Percentiles rank a stretch among this genome's conserved stretches.
phyloP scores from a whole-genome alignment of 2,329 filamentous ascomycete species.

The Phaeosphaeriaceae sp. region DNA sequence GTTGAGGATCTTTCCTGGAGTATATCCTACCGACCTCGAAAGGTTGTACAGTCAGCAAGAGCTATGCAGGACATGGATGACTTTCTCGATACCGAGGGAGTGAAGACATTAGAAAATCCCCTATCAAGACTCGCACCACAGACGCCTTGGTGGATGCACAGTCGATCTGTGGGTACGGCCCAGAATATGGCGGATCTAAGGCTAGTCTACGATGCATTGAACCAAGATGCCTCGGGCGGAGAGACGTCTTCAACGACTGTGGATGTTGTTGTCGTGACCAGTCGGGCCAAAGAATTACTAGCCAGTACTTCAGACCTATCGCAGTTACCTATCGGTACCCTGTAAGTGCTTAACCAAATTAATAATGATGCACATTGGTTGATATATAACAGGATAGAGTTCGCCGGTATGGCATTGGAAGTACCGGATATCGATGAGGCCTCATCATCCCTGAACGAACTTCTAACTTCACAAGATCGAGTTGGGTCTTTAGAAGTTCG shows the following conservation, averaged over 20 bases:
- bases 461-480: conserved; percentile 13
- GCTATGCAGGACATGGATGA: conserved; percentile 20
- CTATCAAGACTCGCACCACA: conserved; percentile 14
- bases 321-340: conserved; percentile 21
- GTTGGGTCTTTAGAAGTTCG: conserved; percentile 11
- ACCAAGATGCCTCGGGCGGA: background rate
- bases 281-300: conserved; percentile 22
- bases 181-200: conserved; percentile 13
- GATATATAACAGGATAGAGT: conserved; percentile 27
- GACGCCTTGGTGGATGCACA: conserved; percentile 2
- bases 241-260: background rate
- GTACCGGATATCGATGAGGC: conserved; percentile 42
- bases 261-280: conserved; percentile 19
- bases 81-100: conserved; percentile 37
- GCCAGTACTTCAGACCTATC: conserved; percentile 2
- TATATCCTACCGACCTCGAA: conserved; percentile 11
- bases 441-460: conserved; percentile 27
- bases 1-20: conserved; percentile 30
- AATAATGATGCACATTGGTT: no score
- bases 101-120: conserved; percentile 15
- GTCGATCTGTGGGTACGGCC: background rate
- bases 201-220: conserved; percentile 22
- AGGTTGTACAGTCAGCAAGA: background rate
- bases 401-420: conserved; percentile 15
- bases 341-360: no score